Evolutionary conservation across 345 rosid genomes (phyloP).

Genomic region (Ailanthus altissimus): DNA sequence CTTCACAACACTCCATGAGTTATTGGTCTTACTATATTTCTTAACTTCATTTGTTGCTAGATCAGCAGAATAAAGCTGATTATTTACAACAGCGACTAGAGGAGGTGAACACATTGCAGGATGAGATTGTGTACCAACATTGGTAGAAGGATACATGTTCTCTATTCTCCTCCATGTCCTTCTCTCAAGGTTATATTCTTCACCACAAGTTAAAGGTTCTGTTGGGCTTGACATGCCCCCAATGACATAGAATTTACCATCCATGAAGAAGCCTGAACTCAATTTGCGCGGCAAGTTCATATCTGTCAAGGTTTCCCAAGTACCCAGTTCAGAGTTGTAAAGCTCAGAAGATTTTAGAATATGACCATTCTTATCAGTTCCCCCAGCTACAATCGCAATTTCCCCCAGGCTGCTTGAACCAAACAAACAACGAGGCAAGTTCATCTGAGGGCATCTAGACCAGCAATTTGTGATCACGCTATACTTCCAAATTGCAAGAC

Average conservation of each 20-base stretch:
- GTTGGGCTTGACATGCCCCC: constrained; percentile 44
- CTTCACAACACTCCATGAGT: constrained; percentile 41
- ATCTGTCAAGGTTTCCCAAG: constrained; percentile 39
- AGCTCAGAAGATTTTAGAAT: constrained; percentile 44
- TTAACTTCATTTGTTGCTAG: constrained; percentile 43
- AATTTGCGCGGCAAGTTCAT: constrained; percentile 44
- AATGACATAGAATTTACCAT: constrained; percentile 44
- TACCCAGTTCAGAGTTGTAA: constrained; percentile 36
- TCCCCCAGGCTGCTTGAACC: constrained; percentile 48
- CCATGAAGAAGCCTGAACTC: constrained; percentile 52
- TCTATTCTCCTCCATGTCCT: constrained; percentile 45
- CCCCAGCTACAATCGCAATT: constrained; percentile 48
- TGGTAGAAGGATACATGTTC: constrained; percentile 37
- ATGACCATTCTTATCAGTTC: constrained; percentile 37
- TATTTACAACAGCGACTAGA: constrained; percentile 46
- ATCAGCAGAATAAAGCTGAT: constrained; percentile 45
- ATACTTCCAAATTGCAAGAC: constrained; percentile 45
- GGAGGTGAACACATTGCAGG: constrained; percentile 52
- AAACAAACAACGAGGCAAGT: constrained; percentile 42
- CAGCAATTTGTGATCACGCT: constrained; percentile 31
- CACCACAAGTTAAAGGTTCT: constrained; percentile 39
- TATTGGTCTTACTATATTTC: constrained; percentile 40
- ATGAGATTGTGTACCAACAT: constrained; percentile 25
- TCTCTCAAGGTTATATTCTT: constrained; percentile 45
- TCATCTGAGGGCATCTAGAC: constrained; percentile 42